A percentile compares a stretch with the other conserved stretches of the same genome.
Evolutionary conservation across 2,329 filamentous ascomycete genomes (phyloP).

Genomic region (Alternaria alternata): DNA sequence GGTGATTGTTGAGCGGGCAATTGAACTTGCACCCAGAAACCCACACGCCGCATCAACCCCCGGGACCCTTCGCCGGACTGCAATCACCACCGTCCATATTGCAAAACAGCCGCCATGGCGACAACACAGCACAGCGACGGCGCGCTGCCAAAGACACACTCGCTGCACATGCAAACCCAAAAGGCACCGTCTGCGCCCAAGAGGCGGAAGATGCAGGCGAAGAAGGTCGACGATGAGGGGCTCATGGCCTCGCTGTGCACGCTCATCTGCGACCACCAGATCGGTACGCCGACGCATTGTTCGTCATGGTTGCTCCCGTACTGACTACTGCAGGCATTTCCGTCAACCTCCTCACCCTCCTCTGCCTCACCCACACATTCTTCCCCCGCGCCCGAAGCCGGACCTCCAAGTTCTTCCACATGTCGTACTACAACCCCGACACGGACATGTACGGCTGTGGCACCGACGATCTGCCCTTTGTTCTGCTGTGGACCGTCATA

Average conservation of each 20-base stretch:
- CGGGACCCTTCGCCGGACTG: not conserved
- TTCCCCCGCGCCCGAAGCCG: slow-evolving; percentile 81
- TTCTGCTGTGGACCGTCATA: slow-evolving; percentile 79
- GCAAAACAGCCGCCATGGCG: slow-evolving; percentile 26
- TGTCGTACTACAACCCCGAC: slow-evolving; percentile 80
- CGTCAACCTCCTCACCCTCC: slow-evolving; percentile 82
- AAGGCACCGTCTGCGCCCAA: slow-evolving; percentile 23
- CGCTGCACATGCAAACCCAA: slow-evolving; percentile 18
- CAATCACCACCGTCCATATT: slow-evolving; percentile 2
- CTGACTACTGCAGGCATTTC: slow-evolving; percentile 70
- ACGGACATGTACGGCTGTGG: slow-evolving; percentile 78
- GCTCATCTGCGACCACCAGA: slow-evolving; percentile 81
- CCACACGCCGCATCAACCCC: slow-evolving; percentile 1
- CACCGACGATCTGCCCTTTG: slow-evolving; percentile 79
- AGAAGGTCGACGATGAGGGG: slow-evolving; percentile 69
- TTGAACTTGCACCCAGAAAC: not conserved
- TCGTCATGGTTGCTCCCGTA: not conserved
- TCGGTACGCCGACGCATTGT: slow-evolving; percentile 65
- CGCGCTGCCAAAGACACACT: slow-evolving; percentile 15
- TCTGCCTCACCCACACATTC: slow-evolving; percentile 81
- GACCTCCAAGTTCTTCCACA: slow-evolving; percentile 86
- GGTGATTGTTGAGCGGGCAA: slow-evolving; percentile 1
- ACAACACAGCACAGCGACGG: slow-evolving; percentile 22
- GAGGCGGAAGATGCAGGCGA: slow-evolving; percentile 29
- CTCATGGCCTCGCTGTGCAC: slow-evolving; percentile 67